Percentiles rank a stretch among this genome's conserved stretches.
Conservation (phyloP, 1,284 basidiomycete species). For the Thelephora terrestris region DNA sequence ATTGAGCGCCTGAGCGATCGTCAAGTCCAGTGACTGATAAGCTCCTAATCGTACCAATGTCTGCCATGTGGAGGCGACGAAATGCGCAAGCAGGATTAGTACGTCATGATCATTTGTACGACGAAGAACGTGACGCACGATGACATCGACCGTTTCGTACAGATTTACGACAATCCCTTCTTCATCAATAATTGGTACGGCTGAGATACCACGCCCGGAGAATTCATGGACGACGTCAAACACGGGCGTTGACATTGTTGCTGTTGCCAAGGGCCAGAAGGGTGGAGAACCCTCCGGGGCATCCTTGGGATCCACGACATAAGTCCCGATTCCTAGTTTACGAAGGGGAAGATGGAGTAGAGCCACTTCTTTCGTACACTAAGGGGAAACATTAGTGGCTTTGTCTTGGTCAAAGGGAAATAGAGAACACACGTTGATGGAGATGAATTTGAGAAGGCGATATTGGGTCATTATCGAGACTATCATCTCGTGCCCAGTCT, state of each 20-base stretch:
- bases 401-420: slow-evolving; percentile 3
- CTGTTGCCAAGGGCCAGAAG: slow-evolving; percentile 87
- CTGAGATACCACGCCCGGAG: slow-evolving; percentile 90
- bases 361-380: slow-evolving; percentile 69
- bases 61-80: slow-evolving; percentile 29
- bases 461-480: slow-evolving; percentile 97
- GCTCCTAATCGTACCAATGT: slow-evolving; percentile 91
- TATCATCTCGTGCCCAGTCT: slow-evolving; percentile 93
- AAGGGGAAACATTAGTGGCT: slow-evolving; percentile 6
- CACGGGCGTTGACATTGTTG: slow-evolving; percentile 86
- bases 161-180: slow-evolving; percentile 92
- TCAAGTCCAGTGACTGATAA: slow-evolving; percentile 91
- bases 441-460: slow-evolving; percentile 95
- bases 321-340: slow-evolving; percentile 90
- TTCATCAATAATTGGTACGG: slow-evolving; percentile 93
- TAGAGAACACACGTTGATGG: slow-evolving; percentile 77
- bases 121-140: slow-evolving; percentile 48
- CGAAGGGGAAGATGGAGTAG: slow-evolving; percentile 74
- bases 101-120: slow-evolving; percentile 1
- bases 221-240: slow-evolving; percentile 99
- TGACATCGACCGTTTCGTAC: slow-evolving; percentile 99
- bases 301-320: slow-evolving; percentile 46
- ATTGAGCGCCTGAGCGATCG: slow-evolving; percentile 88
- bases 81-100: too few relatives aligned
- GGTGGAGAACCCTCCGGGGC: slow-evolving; percentile 37